Conservation (phyloP, 202 grass and related monocot species). For the Setaria italica region DNA sequence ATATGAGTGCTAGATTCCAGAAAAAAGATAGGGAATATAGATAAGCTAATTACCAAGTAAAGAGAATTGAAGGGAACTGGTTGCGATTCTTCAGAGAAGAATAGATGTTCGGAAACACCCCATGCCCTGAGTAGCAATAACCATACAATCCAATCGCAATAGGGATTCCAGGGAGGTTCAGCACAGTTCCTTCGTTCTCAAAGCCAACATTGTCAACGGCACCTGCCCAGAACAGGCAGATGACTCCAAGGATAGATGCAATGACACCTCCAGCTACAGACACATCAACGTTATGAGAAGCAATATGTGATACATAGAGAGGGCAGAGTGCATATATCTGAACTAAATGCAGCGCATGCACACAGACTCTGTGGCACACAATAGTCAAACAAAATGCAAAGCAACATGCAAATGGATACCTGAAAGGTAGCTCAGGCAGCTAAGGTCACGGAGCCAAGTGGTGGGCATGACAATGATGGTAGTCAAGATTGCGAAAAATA, state of each 20-base stretch:
- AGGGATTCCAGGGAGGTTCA: conserved; percentile 79
- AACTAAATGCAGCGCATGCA: conserved; percentile 24
- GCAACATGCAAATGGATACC: conserved; percentile 42
- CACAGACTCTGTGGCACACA: not conserved
- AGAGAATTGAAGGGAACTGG: conserved; percentile 70
- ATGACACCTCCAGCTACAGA: conserved; percentile 87
- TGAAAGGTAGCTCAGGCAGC: conserved; percentile 90
- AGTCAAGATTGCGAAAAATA: conserved; percentile 84
- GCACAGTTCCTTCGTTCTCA: conserved; percentile 59
- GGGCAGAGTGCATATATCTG: not conserved
- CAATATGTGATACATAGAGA: not conserved
- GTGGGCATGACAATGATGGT: conserved; percentile 85
- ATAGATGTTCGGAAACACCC: conserved; percentile 96
- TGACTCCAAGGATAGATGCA: conserved; percentile 71
- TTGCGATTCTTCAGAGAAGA: conserved; percentile 79
- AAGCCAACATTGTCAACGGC: conserved; percentile 80
- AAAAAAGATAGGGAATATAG: not conserved
- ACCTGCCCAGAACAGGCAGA: conserved; percentile 82
- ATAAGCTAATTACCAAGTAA: conserved; percentile 66
- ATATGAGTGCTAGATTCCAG: conserved; percentile 17
- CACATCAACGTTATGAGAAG: conserved; percentile 24
- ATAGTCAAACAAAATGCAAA: conserved; percentile 6
- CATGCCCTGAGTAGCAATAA: conserved; percentile 88
- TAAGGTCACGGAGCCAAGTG: conserved; percentile 90
- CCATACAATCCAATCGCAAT: conserved; percentile 93